These are phyloP conservation scores for Trichoderma simmonsii DNA, from an alignment of 2,329 filamentous ascomycete genomes.

Conservation along the genomic window DNA sequence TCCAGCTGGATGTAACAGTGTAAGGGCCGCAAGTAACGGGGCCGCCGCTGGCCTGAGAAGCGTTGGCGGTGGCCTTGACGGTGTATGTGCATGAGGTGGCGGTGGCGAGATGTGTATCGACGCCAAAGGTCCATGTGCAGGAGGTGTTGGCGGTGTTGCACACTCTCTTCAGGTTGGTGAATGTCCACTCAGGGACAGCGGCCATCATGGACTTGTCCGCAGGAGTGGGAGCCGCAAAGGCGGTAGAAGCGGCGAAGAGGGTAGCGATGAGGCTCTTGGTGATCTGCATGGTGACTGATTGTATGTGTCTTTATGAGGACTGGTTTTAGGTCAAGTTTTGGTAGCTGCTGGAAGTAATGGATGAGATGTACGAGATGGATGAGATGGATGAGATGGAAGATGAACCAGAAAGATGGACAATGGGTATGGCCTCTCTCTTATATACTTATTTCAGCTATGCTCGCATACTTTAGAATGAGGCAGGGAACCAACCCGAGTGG, in stretches of 20 bases:
- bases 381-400: neutral
- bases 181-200: slow-evolving; percentile 39
- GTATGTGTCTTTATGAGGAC: neutral
- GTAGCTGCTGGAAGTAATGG: neutral
- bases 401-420: neutral
- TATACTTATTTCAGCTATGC: neutral
- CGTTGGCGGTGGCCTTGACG: slow-evolving; percentile 33
- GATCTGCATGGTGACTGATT: slow-evolving; percentile 42
- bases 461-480: no score
- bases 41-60: slow-evolving; percentile 39
- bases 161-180: slow-evolving; percentile 38
- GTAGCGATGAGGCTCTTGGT: slow-evolving; percentile 37
- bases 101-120: slow-evolving; percentile 37
- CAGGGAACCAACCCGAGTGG: neutral
- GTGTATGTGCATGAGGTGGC: slow-evolving; percentile 38
- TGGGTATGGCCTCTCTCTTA: neutral
- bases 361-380: neutral
- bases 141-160: slow-evolving; percentile 39
- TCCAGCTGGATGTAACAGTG: slow-evolving; percentile 54
- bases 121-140: slow-evolving; percentile 45
- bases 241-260: slow-evolving; percentile 36
- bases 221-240: slow-evolving; percentile 36
- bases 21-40: slow-evolving; percentile 46
- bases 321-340: neutral
- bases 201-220: slow-evolving; percentile 40